Conservation (phyloP, 2,329 filamentous ascomycete species). For the Ascomycota sp. region DNA sequence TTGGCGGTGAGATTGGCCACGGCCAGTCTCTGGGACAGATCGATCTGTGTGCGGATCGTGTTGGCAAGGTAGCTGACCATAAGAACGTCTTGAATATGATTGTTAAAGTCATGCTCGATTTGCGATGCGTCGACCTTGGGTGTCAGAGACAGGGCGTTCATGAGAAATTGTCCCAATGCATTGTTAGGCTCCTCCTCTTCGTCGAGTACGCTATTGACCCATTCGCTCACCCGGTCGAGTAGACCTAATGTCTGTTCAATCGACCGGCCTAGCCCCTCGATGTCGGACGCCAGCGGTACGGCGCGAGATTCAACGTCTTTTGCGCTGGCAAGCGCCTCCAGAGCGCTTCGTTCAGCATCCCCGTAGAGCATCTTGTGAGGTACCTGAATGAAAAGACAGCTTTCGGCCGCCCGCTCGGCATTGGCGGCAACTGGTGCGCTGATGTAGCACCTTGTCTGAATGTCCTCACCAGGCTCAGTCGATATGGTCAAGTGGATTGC, state of each 20-base stretch:
- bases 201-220: slow-evolving; percentile 81
- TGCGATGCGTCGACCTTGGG: slow-evolving; percentile 81
- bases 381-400: slow-evolving; percentile 90
- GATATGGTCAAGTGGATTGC: slow-evolving; percentile 90
- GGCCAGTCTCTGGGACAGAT: slow-evolving; percentile 82
- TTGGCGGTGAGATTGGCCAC: slow-evolving; percentile 40
- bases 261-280: slow-evolving; percentile 68
- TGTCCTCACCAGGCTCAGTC: slow-evolving; percentile 68
- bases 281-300: slow-evolving; percentile 57
- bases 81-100: slow-evolving; percentile 96
- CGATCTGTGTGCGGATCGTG: slow-evolving; percentile 96
- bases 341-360: slow-evolving; percentile 40
- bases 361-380: slow-evolving; percentile 83
- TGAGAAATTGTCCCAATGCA: slow-evolving; percentile 78
- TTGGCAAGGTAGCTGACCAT: slow-evolving; percentile 97
- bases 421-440: slow-evolving; percentile 86
- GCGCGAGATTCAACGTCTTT: slow-evolving; percentile 57
- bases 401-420: slow-evolving; percentile 82
- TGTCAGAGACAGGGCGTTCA: slow-evolving; percentile 78
- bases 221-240: slow-evolving; percentile 75
- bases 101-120: slow-evolving; percentile 97
- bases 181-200: slow-evolving; percentile 79
- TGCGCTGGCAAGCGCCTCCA: slow-evolving; percentile 67
- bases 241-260: slow-evolving; percentile 74
- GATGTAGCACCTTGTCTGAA: slow-evolving; percentile 85